Percentiles rank a stretch among this genome's conserved stretches.
Conservation (phyloP, 2,329 filamentous ascomycete genomes). For the Cadophora gregata region DNA sequence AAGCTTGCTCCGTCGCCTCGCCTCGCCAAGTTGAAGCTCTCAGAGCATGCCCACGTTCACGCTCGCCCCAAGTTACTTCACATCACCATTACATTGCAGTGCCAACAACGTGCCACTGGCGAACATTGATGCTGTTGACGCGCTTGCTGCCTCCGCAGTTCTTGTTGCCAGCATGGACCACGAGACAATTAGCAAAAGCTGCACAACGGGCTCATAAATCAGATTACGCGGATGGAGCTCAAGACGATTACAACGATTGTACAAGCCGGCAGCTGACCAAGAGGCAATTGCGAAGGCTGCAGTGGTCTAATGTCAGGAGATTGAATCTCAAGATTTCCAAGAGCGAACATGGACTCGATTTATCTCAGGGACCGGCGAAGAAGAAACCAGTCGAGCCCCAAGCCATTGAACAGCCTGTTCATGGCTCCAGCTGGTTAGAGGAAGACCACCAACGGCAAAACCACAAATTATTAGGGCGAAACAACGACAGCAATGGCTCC, state of each 20-base stretch:
- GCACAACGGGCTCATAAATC: conserved; percentile 30
- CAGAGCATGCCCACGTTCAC: conserved; percentile 1
- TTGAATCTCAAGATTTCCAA: background rate
- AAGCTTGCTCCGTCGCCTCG: conserved; percentile 17
- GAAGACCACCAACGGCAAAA: background rate
- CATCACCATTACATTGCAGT: conserved; percentile 10
- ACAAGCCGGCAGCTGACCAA: background rate
- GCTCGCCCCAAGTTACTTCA: conserved; percentile 14
- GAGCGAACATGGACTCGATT: conserved; percentile 3
- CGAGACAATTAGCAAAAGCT: conserved; percentile 41
- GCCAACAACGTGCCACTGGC: conserved; percentile 38
- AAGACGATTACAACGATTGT: background rate
- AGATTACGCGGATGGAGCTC: background rate
- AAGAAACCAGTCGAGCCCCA: background rate
- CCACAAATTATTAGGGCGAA: background rate
- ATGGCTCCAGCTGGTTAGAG: background rate
- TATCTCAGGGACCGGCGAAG: background rate
- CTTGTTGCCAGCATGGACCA: conserved; percentile 50
- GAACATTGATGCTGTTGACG: conserved; percentile 51
- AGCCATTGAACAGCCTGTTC: background rate
- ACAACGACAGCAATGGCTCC: background rate
- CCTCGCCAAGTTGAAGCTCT: conserved; percentile 20
- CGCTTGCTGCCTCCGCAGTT: conserved; percentile 50
- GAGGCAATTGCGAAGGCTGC: background rate
- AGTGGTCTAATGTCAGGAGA: background rate